Percentiles rank a stretch among this genome's conserved stretches.
Evolutionary conservation across 2,329 filamentous ascomycete species (phyloP).

Genomic region (Chrysosphaeria jannelii): DNA sequence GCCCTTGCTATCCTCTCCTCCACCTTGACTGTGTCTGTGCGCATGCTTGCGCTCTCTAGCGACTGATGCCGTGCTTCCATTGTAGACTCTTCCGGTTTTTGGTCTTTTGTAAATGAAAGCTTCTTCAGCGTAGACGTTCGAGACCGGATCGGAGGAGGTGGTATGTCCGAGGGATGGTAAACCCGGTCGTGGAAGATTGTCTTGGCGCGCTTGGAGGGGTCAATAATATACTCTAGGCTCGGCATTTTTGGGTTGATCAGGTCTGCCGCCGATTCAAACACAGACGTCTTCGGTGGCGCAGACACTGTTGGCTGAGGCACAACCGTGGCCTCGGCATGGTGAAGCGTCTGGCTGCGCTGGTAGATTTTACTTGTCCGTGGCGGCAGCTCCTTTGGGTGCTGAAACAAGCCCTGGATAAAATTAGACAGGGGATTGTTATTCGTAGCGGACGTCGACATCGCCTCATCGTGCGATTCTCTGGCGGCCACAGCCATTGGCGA

Average conservation of each 20-base stretch:
- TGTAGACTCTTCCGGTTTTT: slow-evolving; percentile 1
- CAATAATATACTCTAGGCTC: slow-evolving; percentile 48
- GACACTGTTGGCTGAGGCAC: no score
- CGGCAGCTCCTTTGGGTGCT: slow-evolving; percentile 1
- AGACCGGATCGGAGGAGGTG: slow-evolving; percentile 38
- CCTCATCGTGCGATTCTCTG: not conserved
- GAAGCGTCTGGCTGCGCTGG: slow-evolving; percentile 46
- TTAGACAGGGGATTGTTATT: slow-evolving; percentile 22
- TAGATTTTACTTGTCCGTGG: slow-evolving; percentile 21
- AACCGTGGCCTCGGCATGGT: no score
- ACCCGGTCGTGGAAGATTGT: slow-evolving; percentile 94
- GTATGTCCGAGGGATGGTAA: slow-evolving; percentile 83
- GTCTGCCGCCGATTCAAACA: slow-evolving; percentile 87
- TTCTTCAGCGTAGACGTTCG: slow-evolving; percentile 8
- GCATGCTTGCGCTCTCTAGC: slow-evolving; percentile 36
- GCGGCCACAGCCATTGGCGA: slow-evolving; percentile 1
- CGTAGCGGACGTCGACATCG: slow-evolving; percentile 8
- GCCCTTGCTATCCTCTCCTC: slow-evolving; percentile 94
- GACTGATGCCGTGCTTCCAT: slow-evolving; percentile 3
- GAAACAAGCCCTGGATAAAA: no score
- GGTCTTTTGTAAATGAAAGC: slow-evolving; percentile 3
- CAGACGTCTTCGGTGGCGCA: slow-evolving; percentile 70
- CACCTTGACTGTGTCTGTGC: no score
- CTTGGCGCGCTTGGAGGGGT: slow-evolving; percentile 51
- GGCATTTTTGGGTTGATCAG: slow-evolving; percentile 74